A percentile compares a stretch with the other conserved stretches of the same genome.
Conservation (phyloP, 352 stramenopile genomes). For the Thraustochytrium striatum region DNA sequence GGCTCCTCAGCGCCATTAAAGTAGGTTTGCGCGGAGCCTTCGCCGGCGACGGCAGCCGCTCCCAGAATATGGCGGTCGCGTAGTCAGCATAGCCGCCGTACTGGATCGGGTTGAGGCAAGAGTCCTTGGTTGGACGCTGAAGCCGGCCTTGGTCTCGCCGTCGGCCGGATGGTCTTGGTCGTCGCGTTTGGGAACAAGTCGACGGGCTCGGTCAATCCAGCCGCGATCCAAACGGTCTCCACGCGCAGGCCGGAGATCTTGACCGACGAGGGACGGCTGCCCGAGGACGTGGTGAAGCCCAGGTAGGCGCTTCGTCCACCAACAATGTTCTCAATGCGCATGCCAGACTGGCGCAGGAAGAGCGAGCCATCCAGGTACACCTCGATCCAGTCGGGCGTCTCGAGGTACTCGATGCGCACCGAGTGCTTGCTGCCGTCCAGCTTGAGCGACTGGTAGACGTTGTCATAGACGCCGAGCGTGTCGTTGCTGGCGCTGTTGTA, state of each 20-base stretch:
- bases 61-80: background rate
- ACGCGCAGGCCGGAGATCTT: background rate
- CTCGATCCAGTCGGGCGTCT: slow-evolving; percentile 29
- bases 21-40: slow-evolving; percentile 6
- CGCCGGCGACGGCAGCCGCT: background rate
- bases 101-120: slow-evolving; percentile 1
- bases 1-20: background rate
- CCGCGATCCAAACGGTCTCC: background rate
- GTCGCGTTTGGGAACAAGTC: background rate
- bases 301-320: slow-evolving; percentile 11
- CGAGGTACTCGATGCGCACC: slow-evolving; percentile 10
- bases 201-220: background rate
- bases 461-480: slow-evolving; percentile 16
- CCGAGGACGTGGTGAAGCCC: slow-evolving; percentile 22
- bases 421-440: background rate
- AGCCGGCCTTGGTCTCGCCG: background rate
- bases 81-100: background rate
- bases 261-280: background rate
- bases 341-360: slow-evolving; percentile 19
- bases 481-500: background rate
- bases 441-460: background rate
- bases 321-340: slow-evolving; percentile 7
- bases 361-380: slow-evolving; percentile 22
- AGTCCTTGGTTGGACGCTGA: slow-evolving; percentile 12
- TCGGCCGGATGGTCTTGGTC: background rate